These are phyloP conservation scores for Colletotrichum sp. DNA, from an alignment of 2,329 filamentous ascomycete species.

Conservation along the genomic window DNA sequence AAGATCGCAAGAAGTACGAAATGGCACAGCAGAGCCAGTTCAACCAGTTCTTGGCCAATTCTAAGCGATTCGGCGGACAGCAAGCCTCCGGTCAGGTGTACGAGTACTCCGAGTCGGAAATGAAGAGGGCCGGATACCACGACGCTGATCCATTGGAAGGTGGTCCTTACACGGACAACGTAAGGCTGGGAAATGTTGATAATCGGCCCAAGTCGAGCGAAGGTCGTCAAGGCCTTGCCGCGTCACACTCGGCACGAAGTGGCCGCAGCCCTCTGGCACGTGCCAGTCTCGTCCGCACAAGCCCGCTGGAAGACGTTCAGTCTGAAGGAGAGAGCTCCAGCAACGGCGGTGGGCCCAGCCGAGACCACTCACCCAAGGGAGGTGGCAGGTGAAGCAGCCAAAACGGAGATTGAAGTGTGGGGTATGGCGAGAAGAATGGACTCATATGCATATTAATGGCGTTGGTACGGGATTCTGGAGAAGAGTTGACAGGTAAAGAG, in stretches of 20 bases:
- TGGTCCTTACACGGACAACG: constrained; percentile 16
- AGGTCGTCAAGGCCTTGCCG: constrained; percentile 24
- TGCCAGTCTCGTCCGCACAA: constrained; percentile 34
- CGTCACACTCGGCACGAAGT: constrained; percentile 21
- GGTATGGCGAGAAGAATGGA: neutral
- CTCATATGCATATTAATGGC: neutral
- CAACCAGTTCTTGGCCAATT: constrained; percentile 23
- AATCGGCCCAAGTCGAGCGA: constrained; percentile 22
- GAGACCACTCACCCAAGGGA: constrained; percentile 5
- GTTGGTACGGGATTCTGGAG: neutral
- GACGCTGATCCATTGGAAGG: neutral
- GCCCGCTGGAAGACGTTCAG: constrained; percentile 32
- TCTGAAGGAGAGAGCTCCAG: constrained; percentile 28
- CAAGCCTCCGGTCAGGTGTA: constrained; percentile 46
- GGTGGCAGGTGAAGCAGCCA: neutral
- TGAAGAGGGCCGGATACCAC: constrained; percentile 19
- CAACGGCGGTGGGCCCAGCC: constrained; percentile 1
- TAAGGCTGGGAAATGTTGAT: constrained; percentile 26
- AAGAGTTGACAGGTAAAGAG: neutral
- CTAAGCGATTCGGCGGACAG: constrained; percentile 12
- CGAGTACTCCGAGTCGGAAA: constrained; percentile 50
- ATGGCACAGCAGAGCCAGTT: constrained; percentile 65
- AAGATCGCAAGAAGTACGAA: constrained; percentile 76
- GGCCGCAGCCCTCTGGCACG: constrained; percentile 43
- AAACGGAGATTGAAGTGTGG: neutral